Conservation (phyloP, 2,329 filamentous ascomycete species). For the Calonectria hawksworthii region DNA sequence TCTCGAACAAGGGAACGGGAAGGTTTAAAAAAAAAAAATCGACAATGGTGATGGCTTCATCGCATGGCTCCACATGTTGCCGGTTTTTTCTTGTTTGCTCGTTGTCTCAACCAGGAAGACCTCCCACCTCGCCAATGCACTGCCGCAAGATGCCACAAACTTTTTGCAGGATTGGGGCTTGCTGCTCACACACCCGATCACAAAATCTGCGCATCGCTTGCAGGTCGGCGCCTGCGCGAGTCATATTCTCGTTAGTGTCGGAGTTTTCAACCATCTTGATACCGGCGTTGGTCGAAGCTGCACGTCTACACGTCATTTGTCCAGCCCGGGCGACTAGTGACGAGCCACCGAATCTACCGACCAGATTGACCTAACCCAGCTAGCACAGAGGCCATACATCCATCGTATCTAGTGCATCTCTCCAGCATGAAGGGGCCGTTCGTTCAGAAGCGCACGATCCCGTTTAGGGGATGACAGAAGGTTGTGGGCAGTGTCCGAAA, state of each 20-base stretch:
- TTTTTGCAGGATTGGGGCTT: slow-evolving; percentile 11
- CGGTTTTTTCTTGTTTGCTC: background rate
- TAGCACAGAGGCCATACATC: background rate
- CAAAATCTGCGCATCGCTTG: slow-evolving; percentile 31
- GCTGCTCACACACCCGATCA: slow-evolving; percentile 24
- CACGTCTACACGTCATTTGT: slow-evolving; percentile 30
- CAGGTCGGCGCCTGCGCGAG: slow-evolving; percentile 40
- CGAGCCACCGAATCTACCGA: slow-evolving; percentile 38
- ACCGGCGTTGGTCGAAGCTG: slow-evolving; percentile 29
- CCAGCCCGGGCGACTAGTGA: slow-evolving; percentile 34
- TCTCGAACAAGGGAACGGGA: slow-evolving; percentile 17
- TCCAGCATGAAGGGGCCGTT: slow-evolving; percentile 18
- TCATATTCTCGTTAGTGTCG: slow-evolving; percentile 43
- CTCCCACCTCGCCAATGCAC: slow-evolving; percentile 14
- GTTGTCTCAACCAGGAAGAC: background rate
- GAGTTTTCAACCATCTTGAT: slow-evolving; percentile 37
- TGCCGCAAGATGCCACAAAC: slow-evolving; percentile 21
- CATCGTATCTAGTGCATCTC: background rate
- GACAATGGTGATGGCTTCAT: slow-evolving; percentile 37
- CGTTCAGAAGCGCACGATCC: slow-evolving; percentile 36
- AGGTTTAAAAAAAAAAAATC: slow-evolving; percentile 14
- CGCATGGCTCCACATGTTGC: slow-evolving; percentile 10
- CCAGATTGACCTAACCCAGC: slow-evolving; percentile 23
- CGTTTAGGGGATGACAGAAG: slow-evolving; percentile 33
- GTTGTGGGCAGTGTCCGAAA: slow-evolving; percentile 34